Evolutionary conservation across 78 protist species (phyloP), one percentile per base, ranked within the genome.

Genomic region (Dictyostelium capitatum): DNA sequence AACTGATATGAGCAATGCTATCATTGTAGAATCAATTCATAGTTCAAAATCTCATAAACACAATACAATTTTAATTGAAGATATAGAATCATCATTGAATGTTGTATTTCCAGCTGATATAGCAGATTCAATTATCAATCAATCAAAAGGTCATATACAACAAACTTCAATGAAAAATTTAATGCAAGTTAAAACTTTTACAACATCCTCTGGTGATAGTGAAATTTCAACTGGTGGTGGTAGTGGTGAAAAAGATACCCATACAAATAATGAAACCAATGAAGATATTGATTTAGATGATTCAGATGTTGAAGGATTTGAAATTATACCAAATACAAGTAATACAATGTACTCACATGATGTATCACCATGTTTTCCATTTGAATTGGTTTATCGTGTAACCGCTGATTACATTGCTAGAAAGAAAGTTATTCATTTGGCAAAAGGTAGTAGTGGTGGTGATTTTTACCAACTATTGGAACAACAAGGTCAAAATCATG

Each of bases 141-240:
- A 87, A 70, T 57, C 93, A 19, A 80, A 77, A 23, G 93, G 93
- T 7, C 79, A 84, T 62, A 87, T 87, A 17, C 93, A 87, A 77
- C 79, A 65, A 17, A 54, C 93, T 1, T 87, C 83, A 28, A 74
- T 59, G 82, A 84, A 59, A 25, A 83, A 83, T 56, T 46, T 83
- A 25, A 62, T 78, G 79, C 51, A 73, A 46, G 79, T 73, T 73
- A 73, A 73, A 69, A 72, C 51, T 46, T 83, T 69, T 41, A 54
- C 51, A 30, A 72, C 30, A 4, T 51, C 56, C 1, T 51, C 56
- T 14, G 15, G 10, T 8, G 56, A 51, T 51, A 14, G n/a, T 14
- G 15, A 8, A 51, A 19, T 41, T 7, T 12, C 6, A 6, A 30
- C 46, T 64, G 6, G 32, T 4, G 46, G 46, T 46, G 37, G 15